Percentiles rank a stretch among this genome's conserved stretches.
These are phyloP conservation scores for Gomphus sp. DNA, from an alignment of 1,284 basidiomycete genomes.

Conservation along the genomic window DNA sequence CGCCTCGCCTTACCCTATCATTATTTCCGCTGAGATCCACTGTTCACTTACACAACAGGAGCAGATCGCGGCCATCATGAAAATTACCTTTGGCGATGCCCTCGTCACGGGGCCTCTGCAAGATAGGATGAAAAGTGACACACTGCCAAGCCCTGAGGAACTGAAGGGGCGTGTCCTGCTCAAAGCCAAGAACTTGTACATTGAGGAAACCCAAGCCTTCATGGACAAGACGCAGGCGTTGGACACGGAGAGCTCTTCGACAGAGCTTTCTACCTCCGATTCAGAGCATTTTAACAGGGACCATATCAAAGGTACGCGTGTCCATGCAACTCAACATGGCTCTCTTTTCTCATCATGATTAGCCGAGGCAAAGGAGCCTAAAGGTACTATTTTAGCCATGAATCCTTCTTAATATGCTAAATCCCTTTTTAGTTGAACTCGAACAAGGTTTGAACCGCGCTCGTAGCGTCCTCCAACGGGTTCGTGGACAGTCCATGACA, in stretches of 20 bases:
- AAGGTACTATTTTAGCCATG: background rate
- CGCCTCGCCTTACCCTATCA: constrained; percentile 87
- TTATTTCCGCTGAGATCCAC: constrained; percentile 93
- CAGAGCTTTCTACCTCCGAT: constrained; percentile 29
- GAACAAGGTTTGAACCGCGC: constrained; percentile 29
- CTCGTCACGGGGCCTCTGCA: constrained; percentile 58
- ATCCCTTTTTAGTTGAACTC: constrained; percentile 16
- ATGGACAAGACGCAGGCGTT: constrained; percentile 21
- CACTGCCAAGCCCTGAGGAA: constrained; percentile 82
- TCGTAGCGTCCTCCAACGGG: constrained; percentile 28
- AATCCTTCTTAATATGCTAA: background rate
- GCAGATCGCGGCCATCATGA: constrained; percentile 71
- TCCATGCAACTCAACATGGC: background rate
- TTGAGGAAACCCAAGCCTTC: constrained; percentile 29
- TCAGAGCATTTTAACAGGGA: constrained; percentile 16
- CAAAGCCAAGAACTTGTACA: constrained; percentile 69
- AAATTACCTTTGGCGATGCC: constrained; percentile 67
- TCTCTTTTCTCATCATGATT: background rate
- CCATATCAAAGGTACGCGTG: constrained; percentile 20
- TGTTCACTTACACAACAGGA: constrained; percentile 81
- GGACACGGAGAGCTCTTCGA: constrained; percentile 32
- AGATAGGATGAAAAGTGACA: constrained; percentile 35
- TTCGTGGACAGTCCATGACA: constrained; percentile 18
- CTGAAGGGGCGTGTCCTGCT: constrained; percentile 76
- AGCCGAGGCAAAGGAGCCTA: constrained; percentile 3